Conservation (phyloP, 495 filamentous ascomycete genomes). For the Xylaria bambusicola region DNA sequence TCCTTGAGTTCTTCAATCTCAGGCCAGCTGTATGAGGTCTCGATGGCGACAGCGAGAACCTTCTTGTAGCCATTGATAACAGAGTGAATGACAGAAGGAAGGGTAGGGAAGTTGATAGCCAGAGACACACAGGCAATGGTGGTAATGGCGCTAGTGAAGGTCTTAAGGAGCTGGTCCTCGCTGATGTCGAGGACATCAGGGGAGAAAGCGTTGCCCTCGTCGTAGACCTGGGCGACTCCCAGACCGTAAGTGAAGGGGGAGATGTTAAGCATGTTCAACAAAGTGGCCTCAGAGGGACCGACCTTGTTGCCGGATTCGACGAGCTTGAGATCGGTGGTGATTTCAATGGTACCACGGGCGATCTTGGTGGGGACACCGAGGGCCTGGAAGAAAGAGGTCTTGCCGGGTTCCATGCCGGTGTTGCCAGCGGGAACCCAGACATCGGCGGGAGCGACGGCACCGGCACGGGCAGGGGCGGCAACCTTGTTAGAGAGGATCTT, state of each 20-base stretch:
- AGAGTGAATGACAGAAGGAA: constrained; percentile 95
- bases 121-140: constrained; percentile 90
- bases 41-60: constrained; percentile 82
- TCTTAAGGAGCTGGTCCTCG: constrained; percentile 85
- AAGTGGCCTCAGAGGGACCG: constrained; percentile 95
- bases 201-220: constrained; percentile 88
- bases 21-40: constrained; percentile 91
- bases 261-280: constrained; percentile 99
- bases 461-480: constrained; percentile 93
- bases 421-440: constrained; percentile 94
- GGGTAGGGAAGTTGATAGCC: constrained; percentile 88
- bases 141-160: constrained; percentile 77
- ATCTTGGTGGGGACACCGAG: constrained; percentile 99
- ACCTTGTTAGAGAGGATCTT: constrained; percentile 97
- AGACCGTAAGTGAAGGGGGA: constrained; percentile 99
- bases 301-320: constrained; percentile 91
- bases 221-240: constrained; percentile 93
- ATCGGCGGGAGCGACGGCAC: constrained; percentile 89
- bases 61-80: constrained; percentile 98
- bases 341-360: constrained; percentile 99
- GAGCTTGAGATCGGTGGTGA: constrained; percentile 96
- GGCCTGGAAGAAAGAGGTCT: constrained; percentile 99
- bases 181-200: constrained; percentile 85
- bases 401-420: constrained; percentile 99
- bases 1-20: constrained; percentile 98